Evolutionary conservation across 2,329 filamentous ascomycete genomes (phyloP).

Genomic region (Phoma sp.): DNA sequence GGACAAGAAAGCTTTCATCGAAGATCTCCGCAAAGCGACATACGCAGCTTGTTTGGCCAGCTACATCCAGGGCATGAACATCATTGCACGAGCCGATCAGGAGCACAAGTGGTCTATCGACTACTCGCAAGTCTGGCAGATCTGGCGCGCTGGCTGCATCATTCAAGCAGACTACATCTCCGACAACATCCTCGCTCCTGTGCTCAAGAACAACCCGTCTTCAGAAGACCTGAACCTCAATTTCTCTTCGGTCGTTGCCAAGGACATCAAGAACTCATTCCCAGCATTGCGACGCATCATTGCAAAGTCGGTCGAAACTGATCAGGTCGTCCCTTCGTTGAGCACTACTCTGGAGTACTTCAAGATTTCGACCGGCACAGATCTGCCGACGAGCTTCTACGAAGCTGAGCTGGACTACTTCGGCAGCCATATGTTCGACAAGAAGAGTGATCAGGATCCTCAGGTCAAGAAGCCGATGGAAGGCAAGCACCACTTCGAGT

Average conservation of each 20-base stretch:
- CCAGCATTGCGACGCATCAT: conserved; percentile 63
- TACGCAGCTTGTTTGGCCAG: conserved; percentile 67
- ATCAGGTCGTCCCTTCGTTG: conserved; percentile 67
- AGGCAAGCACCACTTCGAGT: conserved; percentile 69
- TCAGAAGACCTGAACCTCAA: conserved; percentile 57
- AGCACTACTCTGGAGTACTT: conserved; percentile 70
- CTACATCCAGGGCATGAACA: conserved; percentile 70
- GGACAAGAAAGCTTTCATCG: conserved; percentile 56
- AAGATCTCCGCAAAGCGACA: conserved; percentile 65
- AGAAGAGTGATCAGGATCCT: conserved; percentile 59
- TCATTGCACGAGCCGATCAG: conserved; percentile 65
- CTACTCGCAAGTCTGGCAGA: conserved; percentile 60
- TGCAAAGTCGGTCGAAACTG: conserved; percentile 59
- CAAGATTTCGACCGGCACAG: conserved; percentile 66
- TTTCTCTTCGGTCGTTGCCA: conserved; percentile 53
- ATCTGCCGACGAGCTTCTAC: conserved; percentile 71
- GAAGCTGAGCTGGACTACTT: conserved; percentile 76
- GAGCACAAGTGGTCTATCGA: conserved; percentile 66
- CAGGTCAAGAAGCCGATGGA: conserved; percentile 57
- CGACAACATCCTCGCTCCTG: conserved; percentile 59
- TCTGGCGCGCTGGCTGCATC: conserved; percentile 75
- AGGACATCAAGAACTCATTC: conserved; percentile 61
- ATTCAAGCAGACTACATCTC: conserved; percentile 71
- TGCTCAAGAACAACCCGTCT: conserved; percentile 45
- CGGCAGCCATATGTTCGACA: conserved; percentile 70